Percentiles rank a stretch among this genome's conserved stretches.
Evolutionary conservation across 164 flowering plant species (phyloP).

Genomic region (Warburgia ugandensis): DNA sequence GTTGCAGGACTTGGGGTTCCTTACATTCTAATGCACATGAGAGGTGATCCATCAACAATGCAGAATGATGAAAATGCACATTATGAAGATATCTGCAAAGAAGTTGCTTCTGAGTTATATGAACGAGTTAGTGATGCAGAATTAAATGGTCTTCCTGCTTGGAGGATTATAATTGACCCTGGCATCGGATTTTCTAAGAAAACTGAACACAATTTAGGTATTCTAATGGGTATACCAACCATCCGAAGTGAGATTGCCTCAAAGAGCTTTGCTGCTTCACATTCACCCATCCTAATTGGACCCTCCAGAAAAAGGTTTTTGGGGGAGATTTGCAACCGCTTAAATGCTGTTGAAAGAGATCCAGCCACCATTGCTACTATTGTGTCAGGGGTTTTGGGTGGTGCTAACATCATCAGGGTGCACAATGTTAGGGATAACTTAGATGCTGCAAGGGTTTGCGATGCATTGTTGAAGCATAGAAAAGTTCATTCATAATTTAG

Average conservation of each 20-base stretch:
- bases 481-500: no score
- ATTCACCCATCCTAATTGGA: slow-evolving; percentile 72
- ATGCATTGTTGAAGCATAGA: slow-evolving; percentile 42
- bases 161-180: slow-evolving; percentile 88
- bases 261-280: slow-evolving; percentile 65
- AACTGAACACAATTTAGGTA: slow-evolving; percentile 64
- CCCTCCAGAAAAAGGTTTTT: slow-evolving; percentile 88
- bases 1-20: slow-evolving; percentile 69
- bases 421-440: slow-evolving; percentile 73
- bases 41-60: slow-evolving; percentile 85
- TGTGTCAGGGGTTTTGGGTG: slow-evolving; percentile 62
- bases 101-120: slow-evolving; percentile 60
- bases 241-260: slow-evolving; percentile 50
- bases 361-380: slow-evolving; percentile 71
- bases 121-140: slow-evolving; percentile 56
- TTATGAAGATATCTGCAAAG: slow-evolving; percentile 60
- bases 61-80: slow-evolving; percentile 54
- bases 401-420: slow-evolving; percentile 85
- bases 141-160: slow-evolving; percentile 69
- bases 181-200: slow-evolving; percentile 93
- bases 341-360: slow-evolving; percentile 57
- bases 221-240: slow-evolving; percentile 43
- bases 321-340: slow-evolving; percentile 59
- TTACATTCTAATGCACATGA: slow-evolving; percentile 81
- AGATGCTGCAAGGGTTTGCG: slow-evolving; percentile 80